phyloP scores from a whole-genome alignment of 2,329 filamentous ascomycete species.

The Botrytis squamosa region DNA sequence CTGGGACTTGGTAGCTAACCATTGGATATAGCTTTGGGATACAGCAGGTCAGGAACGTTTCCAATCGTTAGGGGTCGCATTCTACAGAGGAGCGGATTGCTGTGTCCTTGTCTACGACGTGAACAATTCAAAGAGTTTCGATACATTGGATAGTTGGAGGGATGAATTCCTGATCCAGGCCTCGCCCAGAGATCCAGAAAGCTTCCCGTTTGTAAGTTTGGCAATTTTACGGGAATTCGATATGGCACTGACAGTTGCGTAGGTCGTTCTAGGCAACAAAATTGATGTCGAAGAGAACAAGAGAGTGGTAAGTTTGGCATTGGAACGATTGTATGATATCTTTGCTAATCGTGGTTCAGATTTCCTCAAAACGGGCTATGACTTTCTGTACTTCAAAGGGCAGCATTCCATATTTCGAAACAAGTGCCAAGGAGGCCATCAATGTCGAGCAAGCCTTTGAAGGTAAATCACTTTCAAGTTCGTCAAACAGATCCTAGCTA shows the following conservation, averaged over 20 bases:
- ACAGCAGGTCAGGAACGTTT: conserved; percentile 97
- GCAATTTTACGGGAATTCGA: conserved; percentile 4
- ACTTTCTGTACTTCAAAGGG: conserved; percentile 98
- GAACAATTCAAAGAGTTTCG: conserved; percentile 99
- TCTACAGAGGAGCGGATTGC: conserved; percentile 96
- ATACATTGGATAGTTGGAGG: conserved; percentile 96
- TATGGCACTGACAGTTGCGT: conserved; percentile 23
- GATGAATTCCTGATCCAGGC: conserved; percentile 98
- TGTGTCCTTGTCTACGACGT: conserved; percentile 98
- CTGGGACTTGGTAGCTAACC: conserved; percentile 25
- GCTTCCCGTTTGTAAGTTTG: conserved; percentile 88
- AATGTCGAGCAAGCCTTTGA: conserved; percentile 90
- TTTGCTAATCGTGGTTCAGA: conserved; percentile 49
- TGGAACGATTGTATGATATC: neutral
- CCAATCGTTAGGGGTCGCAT: conserved; percentile 93
- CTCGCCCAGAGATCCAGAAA: conserved; percentile 92
- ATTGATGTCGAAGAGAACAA: conserved; percentile 98
- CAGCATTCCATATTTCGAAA: conserved; percentile 98
- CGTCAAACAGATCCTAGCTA: conserved; percentile 6
- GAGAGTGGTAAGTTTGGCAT: conserved; percentile 66
- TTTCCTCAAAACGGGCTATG: conserved; percentile 93
- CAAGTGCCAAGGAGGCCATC: conserved; percentile 96
- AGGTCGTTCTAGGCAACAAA: conserved; percentile 98
- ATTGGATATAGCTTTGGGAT: conserved; percentile 80
- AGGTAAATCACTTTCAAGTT: conserved; percentile 42